These are phyloP conservation scores for Umbellularia californica DNA, from an alignment of 164 flowering plant species.

Conservation along the genomic window DNA sequence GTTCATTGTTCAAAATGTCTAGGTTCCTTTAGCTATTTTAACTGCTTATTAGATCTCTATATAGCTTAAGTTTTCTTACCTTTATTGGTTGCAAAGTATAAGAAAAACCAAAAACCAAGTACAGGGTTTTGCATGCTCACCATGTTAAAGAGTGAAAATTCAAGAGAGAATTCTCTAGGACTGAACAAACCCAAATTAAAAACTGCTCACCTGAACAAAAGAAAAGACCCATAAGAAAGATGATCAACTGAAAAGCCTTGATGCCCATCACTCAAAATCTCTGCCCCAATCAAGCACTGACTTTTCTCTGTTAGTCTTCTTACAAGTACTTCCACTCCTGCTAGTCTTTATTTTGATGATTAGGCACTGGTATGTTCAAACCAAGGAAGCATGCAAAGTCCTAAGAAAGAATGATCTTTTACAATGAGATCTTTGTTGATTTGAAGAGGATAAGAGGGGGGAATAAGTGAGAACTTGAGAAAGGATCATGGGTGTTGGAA, in stretches of 20 bases:
- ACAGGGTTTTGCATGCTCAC: neutral
- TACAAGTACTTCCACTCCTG: neutral
- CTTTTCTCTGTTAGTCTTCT: conserved; percentile 13
- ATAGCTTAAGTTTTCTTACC: too few species aligned
- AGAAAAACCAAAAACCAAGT: neutral
- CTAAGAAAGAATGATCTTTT: conserved; percentile 31
- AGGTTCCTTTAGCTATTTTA: neutral
- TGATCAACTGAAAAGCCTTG: conserved; percentile 12
- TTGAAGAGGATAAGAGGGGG: conserved; percentile 15
- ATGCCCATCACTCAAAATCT: conserved; percentile 29
- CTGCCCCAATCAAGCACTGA: neutral
- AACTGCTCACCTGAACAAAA: conserved; percentile 44
- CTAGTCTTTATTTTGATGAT: conserved; percentile 5
- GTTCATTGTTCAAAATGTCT: neutral
- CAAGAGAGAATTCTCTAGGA: neutral
- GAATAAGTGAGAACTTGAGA: conserved; percentile 34
- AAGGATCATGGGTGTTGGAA: conserved; percentile 45
- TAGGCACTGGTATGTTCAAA: conserved; percentile 10
- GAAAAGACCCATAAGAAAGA: conserved; percentile 26
- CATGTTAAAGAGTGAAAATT: neutral
- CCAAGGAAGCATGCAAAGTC: conserved; percentile 22
- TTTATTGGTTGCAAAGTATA: too few species aligned
- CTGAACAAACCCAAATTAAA: neutral
- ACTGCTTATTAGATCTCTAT: neutral
- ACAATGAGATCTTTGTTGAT: conserved; percentile 47